These are phyloP conservation scores for Solanum hybrid DNA, from an alignment of 305 asterid species.

Conservation along the genomic window DNA sequence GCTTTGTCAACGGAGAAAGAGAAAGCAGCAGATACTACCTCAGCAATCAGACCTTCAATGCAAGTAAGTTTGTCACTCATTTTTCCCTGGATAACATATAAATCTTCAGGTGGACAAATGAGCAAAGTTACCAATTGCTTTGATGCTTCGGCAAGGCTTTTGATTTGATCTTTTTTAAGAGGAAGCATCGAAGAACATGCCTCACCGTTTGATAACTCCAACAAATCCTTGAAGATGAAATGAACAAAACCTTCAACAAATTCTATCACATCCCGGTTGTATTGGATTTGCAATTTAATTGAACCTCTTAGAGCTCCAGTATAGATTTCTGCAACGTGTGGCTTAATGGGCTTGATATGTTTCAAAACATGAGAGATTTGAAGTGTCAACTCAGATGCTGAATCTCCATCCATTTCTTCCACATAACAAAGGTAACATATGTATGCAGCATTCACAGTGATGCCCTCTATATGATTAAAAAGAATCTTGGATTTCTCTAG, in stretches of 20 bases:
- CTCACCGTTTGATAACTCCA: too few relatives aligned
- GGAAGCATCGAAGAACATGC: neutral
- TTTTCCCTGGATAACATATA: neutral
- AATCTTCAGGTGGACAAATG: neutral
- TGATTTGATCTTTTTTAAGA: neutral
- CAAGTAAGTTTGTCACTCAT: neutral
- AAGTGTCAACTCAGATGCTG: too few relatives aligned
- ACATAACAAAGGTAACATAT: neutral
- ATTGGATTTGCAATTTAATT: neutral
- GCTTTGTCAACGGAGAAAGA: neutral
- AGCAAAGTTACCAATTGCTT: slow-evolving; percentile 3
- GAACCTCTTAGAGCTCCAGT: neutral
- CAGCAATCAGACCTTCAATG: neutral
- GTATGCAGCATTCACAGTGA: neutral
- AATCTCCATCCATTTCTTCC: neutral
- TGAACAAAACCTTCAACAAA: too few relatives aligned
- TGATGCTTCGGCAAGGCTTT: neutral
- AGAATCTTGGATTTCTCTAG: neutral
- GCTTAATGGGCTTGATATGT: neutral
- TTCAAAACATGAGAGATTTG: neutral
- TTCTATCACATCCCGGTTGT: neutral
- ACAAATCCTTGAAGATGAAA: too few relatives aligned
- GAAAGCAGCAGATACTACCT: neutral
- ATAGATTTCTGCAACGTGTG: neutral
- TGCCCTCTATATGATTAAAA: too few relatives aligned